Evolutionary conservation across 2,329 filamentous ascomycete species (phyloP).

Genomic region (Davidsoniella neocaledoniae): DNA sequence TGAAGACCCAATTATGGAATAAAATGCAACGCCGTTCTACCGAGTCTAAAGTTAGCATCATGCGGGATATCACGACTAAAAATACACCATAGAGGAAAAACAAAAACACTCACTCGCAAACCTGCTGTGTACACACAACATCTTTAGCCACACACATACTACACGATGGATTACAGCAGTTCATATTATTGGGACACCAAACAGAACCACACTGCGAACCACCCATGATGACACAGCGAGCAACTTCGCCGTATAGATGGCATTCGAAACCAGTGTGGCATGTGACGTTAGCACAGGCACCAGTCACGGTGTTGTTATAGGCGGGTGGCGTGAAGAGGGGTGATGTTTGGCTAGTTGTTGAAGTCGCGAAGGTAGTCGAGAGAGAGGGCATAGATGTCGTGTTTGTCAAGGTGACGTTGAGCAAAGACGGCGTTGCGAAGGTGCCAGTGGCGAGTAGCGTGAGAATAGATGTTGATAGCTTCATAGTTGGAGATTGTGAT

Average conservation of each 20-base stretch:
- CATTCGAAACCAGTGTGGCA: conserved; percentile 12
- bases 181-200: conserved; percentile 11
- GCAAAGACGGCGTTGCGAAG: neutral
- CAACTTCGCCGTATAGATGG: conserved; percentile 6
- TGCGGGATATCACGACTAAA: no score
- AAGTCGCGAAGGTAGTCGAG: neutral
- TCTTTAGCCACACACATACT: no score
- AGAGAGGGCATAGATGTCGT: neutral
- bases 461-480: neutral
- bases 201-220: conserved; percentile 8
- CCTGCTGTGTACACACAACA: neutral
- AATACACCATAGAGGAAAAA: neutral
- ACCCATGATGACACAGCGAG: conserved; percentile 7
- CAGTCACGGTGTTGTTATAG: conserved; percentile 11
- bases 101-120: neutral
- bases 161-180: conserved; percentile 6
- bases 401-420: neutral
- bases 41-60: no score
- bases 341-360: conserved; percentile 9
- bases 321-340: neutral
- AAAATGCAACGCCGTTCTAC: no score
- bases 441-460: neutral
- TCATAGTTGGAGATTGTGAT: neutral
- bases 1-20: no score
- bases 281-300: conserved; percentile 4